These are phyloP conservation scores for Exophiala viscosa DNA, from an alignment of 2,329 filamentous ascomycete species.

Conservation along the genomic window DNA sequence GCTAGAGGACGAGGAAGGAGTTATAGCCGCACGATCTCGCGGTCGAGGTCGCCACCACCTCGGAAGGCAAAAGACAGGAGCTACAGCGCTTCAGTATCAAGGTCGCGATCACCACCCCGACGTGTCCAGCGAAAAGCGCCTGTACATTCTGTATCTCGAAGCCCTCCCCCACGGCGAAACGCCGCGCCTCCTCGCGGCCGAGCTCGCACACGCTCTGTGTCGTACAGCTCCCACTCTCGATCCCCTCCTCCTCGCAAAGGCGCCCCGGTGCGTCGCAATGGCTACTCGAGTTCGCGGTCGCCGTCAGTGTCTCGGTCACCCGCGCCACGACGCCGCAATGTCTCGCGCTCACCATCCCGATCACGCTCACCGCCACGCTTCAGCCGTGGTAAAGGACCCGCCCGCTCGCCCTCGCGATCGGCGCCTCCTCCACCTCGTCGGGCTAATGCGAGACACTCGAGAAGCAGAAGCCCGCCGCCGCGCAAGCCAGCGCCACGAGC, in stretches of 20 bases:
- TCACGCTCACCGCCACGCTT: slow-evolving; percentile 2
- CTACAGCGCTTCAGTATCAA: slow-evolving; percentile 17
- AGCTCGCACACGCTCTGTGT: slow-evolving; percentile 15
- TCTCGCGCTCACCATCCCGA: not conserved
- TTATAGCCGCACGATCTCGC: slow-evolving; percentile 23
- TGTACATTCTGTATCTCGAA: slow-evolving; percentile 22
- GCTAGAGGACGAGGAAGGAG: slow-evolving; percentile 20
- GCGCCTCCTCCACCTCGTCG: slow-evolving; percentile 4
- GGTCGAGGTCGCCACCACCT: slow-evolving; percentile 29
- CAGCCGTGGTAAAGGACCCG: not conserved
- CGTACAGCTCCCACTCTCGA: slow-evolving; percentile 15
- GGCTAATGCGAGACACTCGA: not conserved
- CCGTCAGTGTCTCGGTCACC: slow-evolving; percentile 9
- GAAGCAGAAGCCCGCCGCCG: slow-evolving; percentile 3
- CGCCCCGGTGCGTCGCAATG: slow-evolving; percentile 3
- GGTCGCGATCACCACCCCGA: slow-evolving; percentile 25
- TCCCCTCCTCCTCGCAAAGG: slow-evolving; percentile 8
- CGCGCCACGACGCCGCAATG: slow-evolving; percentile 1
- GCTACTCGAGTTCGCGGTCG: not conserved
- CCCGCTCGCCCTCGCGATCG: slow-evolving; percentile 2
- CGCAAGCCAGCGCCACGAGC: slow-evolving; percentile 6
- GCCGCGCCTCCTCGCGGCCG: slow-evolving; percentile 11
- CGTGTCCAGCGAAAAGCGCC: slow-evolving; percentile 18
- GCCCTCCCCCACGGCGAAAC: slow-evolving; percentile 21
- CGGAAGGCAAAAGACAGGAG: slow-evolving; percentile 20